Percentiles rank a stretch among this genome's conserved stretches.
Evolutionary conservation across 495 filamentous ascomycete species (phyloP).

Genomic region (Hyphodiscus hymeniophilus): DNA sequence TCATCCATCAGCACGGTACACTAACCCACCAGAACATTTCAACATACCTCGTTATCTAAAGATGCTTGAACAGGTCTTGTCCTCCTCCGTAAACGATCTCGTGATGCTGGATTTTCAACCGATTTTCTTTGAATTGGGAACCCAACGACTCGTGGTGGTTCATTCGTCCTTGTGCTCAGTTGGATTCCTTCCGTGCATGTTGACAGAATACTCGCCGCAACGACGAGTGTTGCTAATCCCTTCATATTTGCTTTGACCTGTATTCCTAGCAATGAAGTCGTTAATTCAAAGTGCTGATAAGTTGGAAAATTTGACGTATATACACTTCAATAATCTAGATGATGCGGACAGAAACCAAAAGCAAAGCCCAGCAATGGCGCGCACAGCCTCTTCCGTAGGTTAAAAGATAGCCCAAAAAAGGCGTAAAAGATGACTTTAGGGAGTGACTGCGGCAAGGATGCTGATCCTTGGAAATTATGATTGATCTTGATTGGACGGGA

Average conservation of each 20-base stretch:
- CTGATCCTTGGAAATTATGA: no score
- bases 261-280: background rate
- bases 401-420: no score
- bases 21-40: background rate
- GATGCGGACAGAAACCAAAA: constrained; percentile 4
- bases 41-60: constrained; percentile 41
- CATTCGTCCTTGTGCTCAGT: constrained; percentile 13
- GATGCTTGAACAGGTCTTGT: constrained; percentile 28
- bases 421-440: background rate
- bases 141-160: constrained; percentile 35
- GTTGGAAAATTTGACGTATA: background rate
- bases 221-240: constrained; percentile 9
- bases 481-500: no score
- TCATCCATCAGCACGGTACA: constrained; percentile 7
- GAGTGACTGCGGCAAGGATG: background rate
- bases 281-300: no score
- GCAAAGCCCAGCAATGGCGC: no score
- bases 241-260: constrained; percentile 13
- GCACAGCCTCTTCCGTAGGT: no score
- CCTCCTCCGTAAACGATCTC: constrained; percentile 39
- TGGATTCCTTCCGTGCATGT: constrained; percentile 14
- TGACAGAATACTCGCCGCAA: constrained; percentile 13
- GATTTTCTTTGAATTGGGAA: constrained; percentile 36
- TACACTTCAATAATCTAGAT: background rate
- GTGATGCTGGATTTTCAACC: constrained; percentile 30